A percentile compares a stretch with the other conserved stretches of the same genome.
These are phyloP conservation scores for Megacollybia marginata DNA, from an alignment of 768 basidiomycete genomes.

Conservation along the genomic window DNA sequence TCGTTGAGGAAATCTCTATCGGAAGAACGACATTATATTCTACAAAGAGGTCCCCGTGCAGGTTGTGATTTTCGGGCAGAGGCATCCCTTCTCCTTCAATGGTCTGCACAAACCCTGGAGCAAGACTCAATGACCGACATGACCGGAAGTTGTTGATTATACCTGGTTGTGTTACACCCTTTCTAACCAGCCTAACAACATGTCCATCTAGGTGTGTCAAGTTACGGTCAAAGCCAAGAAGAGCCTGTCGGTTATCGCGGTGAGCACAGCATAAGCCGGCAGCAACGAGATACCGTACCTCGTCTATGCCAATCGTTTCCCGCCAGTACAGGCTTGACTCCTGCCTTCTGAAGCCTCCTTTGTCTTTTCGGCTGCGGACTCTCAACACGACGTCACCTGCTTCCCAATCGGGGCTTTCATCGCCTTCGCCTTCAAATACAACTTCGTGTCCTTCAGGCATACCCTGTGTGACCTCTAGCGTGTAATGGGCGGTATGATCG, in stretches of 20 bases:
- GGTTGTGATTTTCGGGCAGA: constrained; percentile 40
- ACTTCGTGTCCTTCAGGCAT: constrained; percentile 93
- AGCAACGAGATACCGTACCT: constrained; percentile 43
- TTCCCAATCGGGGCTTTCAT: constrained; percentile 95
- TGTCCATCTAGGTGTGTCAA: constrained; percentile 91
- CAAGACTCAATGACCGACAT: constrained; percentile 14
- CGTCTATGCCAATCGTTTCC: constrained; percentile 85
- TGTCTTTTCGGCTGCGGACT: constrained; percentile 69
- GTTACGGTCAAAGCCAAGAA: constrained; percentile 94
- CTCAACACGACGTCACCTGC: constrained; percentile 88
- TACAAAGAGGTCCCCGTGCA: constrained; percentile 80
- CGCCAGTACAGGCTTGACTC: constrained; percentile 89
- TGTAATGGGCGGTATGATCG: constrained; percentile 74
- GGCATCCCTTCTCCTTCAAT: constrained; percentile 91
- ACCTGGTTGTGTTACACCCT: constrained; percentile 91
- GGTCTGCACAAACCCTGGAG: constrained; percentile 66
- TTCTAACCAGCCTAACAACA: constrained; percentile 57
- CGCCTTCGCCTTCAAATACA: constrained; percentile 92
- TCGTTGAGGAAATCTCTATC: constrained; percentile 54
- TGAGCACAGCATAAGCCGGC: not conserved
- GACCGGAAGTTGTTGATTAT: constrained; percentile 8
- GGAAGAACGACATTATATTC: constrained; percentile 94
- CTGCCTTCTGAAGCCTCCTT: constrained; percentile 83
- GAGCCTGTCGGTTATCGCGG: constrained; percentile 45
- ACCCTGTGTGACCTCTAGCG: constrained; percentile 79